Evolutionary conservation across 176 grass and related monocot genomes (phyloP), one percentile per base, ranked within the genome.

Genomic region (Urochloa ruziziensis): DNA sequence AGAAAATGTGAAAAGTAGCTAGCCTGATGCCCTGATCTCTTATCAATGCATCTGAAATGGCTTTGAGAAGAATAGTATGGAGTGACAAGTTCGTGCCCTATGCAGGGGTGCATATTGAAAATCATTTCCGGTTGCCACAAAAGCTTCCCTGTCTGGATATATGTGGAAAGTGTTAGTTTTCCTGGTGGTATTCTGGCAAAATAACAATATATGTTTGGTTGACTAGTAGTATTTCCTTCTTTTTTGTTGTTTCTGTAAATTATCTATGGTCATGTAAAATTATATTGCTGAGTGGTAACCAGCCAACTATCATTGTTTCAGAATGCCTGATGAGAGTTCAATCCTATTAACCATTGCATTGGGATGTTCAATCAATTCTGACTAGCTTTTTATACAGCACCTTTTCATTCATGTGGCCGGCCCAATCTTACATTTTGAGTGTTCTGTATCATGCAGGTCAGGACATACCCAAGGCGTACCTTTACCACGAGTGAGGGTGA

Each of bases 381-480:
- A 6, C 72, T n/a, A 8, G 39, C 10, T 27, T 74, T 54, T 61
- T 75, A 60, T 36, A 2, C 60, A 32, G 62, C 10, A 4, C 21
- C 9, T 39, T 58, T 72, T 33, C 23, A 71, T 62, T 66, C 0
- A 53, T 66, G 54, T 48, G 44, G 21, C 58, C 32, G 47, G 3
- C 7, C 2, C 1, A 15, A 56, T 62, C 78, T 82, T 16, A 47
- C 11, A 29, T 53, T 72, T 7, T 42, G 48, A 24, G 1, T 72
- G 3, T 75, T 52, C 0, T 57, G 71, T 64, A 17, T 57, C 5
- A 7, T 78, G 72, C 93, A 99, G 96, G 96, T 99, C 44, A 92
- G 96, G 70, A 85, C 93, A 1, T 99, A 91, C 49, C 96, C 96
- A 40, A 90, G 96, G 71, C 87, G 89, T 18, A 75, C 93, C 40